These are phyloP conservation scores for Vicia faba DNA, from an alignment of 306 rosid species.

Conservation along the genomic window DNA sequence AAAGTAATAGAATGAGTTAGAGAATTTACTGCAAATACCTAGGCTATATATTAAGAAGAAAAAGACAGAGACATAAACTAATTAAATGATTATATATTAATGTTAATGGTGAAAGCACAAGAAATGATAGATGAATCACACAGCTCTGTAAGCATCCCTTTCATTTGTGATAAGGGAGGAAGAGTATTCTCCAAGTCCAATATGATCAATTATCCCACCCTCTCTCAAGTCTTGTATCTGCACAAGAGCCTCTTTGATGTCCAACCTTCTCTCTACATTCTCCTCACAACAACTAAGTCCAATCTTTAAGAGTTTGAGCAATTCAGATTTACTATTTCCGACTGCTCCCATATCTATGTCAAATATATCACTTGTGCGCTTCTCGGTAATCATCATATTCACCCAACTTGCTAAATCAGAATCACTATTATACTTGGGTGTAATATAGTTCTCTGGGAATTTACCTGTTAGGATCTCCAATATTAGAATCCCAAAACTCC, in stretches of 20 bases:
- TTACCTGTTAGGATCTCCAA: slow-evolving; percentile 77
- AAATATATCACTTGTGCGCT: slow-evolving; percentile 62
- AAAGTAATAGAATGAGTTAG: slow-evolving; percentile 34
- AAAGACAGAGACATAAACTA: background rate
- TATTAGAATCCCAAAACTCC: slow-evolving; percentile 86
- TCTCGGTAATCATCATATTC: slow-evolving; percentile 69
- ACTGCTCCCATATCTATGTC: slow-evolving; percentile 70
- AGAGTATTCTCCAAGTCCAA: slow-evolving; percentile 30
- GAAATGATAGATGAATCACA: slow-evolving; percentile 29
- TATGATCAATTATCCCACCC: slow-evolving; percentile 13
- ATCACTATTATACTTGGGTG: slow-evolving; percentile 42
- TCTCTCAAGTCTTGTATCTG: slow-evolving; percentile 58
- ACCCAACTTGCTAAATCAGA: slow-evolving; percentile 85
- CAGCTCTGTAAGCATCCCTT: slow-evolving; percentile 48
- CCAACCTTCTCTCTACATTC: slow-evolving; percentile 77
- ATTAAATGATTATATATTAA: slow-evolving; percentile 23
- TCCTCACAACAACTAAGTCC: slow-evolving; percentile 92
- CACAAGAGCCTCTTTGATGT: slow-evolving; percentile 59
- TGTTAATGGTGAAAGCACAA: too few species aligned
- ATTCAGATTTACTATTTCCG: slow-evolving; percentile 56
- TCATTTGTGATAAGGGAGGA: slow-evolving; percentile 38
- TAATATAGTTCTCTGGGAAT: slow-evolving; percentile 89
- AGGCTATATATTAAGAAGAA: slow-evolving; percentile 19
- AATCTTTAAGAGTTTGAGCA: slow-evolving; percentile 80
- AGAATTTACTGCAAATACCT: background rate